phyloP scores from a whole-genome alignment of 2,329 filamentous ascomycete species.

The Claviceps digitariae region DNA sequence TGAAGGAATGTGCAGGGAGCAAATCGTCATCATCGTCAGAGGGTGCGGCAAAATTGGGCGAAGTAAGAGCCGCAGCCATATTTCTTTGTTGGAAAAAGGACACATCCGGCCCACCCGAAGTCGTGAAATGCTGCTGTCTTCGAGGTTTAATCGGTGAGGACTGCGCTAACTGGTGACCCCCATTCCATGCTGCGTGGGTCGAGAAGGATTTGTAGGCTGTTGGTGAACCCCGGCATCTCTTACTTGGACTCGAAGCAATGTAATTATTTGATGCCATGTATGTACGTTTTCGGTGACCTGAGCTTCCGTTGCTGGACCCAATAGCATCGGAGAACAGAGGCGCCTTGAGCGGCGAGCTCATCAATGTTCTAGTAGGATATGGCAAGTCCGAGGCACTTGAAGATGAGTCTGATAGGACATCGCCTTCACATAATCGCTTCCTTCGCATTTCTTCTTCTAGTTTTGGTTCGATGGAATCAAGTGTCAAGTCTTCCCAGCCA shows the following conservation, averaged over 20 bases:
- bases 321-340: slow-evolving; percentile 77
- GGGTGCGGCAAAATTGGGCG: slow-evolving; percentile 46
- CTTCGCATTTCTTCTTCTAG: slow-evolving; percentile 66
- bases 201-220: slow-evolving; percentile 44
- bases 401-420: slow-evolving; percentile 75
- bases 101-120: slow-evolving; percentile 54
- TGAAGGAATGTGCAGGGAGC: slow-evolving; percentile 64
- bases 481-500: slow-evolving; percentile 81
- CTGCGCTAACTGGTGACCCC: slow-evolving; percentile 60
- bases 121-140: slow-evolving; percentile 62
- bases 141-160: slow-evolving; percentile 76
- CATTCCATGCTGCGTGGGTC: slow-evolving; percentile 57
- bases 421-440: slow-evolving; percentile 55
- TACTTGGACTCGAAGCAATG: slow-evolving; percentile 43
- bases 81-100: slow-evolving; percentile 66
- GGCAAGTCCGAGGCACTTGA: slow-evolving; percentile 69
- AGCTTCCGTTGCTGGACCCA: slow-evolving; percentile 54
- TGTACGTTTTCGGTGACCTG: slow-evolving; percentile 50
- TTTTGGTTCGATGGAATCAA: slow-evolving; percentile 75
- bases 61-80: slow-evolving; percentile 48
- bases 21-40: slow-evolving; percentile 77
- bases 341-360: slow-evolving; percentile 74
- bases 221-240: slow-evolving; percentile 55
- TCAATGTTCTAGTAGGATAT: slow-evolving; percentile 53
- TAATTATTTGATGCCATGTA: slow-evolving; percentile 47